phyloP scores from a whole-genome alignment of 2,329 filamentous ascomycete genomes.

The Phialophora expanda region DNA sequence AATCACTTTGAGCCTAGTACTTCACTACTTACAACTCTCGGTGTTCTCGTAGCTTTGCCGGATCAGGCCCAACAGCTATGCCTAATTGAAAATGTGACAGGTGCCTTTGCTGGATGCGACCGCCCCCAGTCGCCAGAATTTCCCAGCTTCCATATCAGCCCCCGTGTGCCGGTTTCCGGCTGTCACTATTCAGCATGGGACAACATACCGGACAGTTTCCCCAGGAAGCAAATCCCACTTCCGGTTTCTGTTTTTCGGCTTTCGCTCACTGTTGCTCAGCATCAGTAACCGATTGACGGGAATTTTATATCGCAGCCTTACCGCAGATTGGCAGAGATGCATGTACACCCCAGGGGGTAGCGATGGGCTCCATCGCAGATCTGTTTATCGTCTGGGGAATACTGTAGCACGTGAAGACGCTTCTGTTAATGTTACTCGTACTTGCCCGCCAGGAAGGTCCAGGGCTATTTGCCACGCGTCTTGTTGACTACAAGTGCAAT shows the following conservation, averaged over 20 bases:
- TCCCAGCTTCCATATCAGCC: background rate
- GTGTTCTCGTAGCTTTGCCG: background rate
- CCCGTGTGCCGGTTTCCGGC: slow-evolving; percentile 24
- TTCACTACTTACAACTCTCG: background rate
- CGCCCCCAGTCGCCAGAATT: background rate
- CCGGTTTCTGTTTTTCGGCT: background rate
- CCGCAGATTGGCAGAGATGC: slow-evolving; percentile 6
- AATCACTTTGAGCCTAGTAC: background rate
- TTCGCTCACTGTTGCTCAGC: background rate
- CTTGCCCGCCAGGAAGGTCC: background rate
- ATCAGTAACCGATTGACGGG: background rate
- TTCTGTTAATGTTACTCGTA: background rate
- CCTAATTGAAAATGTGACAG: background rate
- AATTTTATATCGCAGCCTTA: slow-evolving; percentile 6
- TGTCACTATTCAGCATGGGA: background rate
- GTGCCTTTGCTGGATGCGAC: slow-evolving; percentile 1
- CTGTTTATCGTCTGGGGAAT: slow-evolving; percentile 19
- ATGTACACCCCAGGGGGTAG: slow-evolving; percentile 4
- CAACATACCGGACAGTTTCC: background rate
- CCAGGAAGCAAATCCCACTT: background rate
- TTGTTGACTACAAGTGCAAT: background rate
- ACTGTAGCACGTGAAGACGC: background rate
- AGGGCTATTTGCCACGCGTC: background rate
- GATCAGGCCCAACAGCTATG: background rate
- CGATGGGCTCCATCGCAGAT: slow-evolving; percentile 19